phyloP scores from a whole-genome alignment of 1,284 basidiomycete species.

The Hortiboletus rubellus region DNA sequence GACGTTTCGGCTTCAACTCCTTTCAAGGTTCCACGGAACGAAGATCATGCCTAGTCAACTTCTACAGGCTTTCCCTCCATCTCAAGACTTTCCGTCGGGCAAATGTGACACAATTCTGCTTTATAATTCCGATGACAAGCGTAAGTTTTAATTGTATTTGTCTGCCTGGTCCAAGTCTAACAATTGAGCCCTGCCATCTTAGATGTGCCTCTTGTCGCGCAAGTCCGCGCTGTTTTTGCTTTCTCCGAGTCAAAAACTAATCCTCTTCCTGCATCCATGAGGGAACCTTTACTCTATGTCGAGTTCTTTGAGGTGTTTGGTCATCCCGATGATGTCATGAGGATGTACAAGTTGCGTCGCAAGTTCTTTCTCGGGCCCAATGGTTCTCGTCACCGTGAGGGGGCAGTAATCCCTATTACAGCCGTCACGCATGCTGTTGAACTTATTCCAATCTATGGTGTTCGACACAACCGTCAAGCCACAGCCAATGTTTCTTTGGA shows the following conservation, averaged over 20 bases:
- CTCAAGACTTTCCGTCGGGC: background rate
- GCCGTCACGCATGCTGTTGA: background rate
- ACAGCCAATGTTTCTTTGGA: constrained; percentile 1
- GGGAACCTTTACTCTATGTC: background rate
- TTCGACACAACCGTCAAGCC: background rate
- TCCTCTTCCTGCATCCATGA: background rate
- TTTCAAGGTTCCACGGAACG: background rate
- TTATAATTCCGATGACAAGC: background rate
- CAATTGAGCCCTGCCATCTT: background rate
- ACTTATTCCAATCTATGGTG: constrained; percentile 3
- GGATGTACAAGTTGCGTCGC: background rate
- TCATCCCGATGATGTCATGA: background rate
- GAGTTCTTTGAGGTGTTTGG: background rate
- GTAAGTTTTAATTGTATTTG: too few relatives aligned
- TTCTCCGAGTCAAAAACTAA: background rate
- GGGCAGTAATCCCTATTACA: background rate
- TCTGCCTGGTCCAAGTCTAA: too few relatives aligned
- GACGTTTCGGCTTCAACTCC: constrained; percentile 5
- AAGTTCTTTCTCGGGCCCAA: background rate
- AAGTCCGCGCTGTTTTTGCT: background rate
- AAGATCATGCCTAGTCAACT: constrained; percentile 15
- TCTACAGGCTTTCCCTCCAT: constrained; percentile 2
- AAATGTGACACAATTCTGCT: constrained; percentile 4
- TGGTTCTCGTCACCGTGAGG: background rate
- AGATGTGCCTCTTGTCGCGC: background rate